A percentile compares a stretch with the other conserved stretches of the same genome.
These are phyloP conservation scores for Penicillium silybi DNA, from an alignment of 495 filamentous ascomycete genomes.

Conservation along the genomic window DNA sequence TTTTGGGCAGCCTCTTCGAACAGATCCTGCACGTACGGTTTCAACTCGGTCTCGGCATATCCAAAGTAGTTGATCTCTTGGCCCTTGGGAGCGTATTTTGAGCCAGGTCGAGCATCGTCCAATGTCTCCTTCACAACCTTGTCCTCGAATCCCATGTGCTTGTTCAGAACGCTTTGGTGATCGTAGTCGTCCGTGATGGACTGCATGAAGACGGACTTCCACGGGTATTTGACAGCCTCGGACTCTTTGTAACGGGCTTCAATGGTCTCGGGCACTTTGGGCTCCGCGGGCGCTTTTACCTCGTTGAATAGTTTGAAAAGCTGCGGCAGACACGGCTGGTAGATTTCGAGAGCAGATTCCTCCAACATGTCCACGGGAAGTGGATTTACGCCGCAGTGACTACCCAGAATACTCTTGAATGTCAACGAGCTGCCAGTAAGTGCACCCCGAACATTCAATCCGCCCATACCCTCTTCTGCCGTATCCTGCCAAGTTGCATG, in stretches of 20 bases:
- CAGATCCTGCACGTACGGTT: conserved; percentile 40
- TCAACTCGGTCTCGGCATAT: conserved; percentile 39
- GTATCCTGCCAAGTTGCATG: conserved; percentile 20
- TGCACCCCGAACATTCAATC: conserved; percentile 41
- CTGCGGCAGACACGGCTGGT: conserved; percentile 46
- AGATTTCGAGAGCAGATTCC: conserved; percentile 38
- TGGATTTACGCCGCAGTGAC: conserved; percentile 43
- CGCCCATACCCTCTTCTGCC: conserved; percentile 30
- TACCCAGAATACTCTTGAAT: conserved; percentile 43
- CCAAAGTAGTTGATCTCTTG: conserved; percentile 45
- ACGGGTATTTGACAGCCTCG: conserved; percentile 20
- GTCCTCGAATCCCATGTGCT: conserved; percentile 38
- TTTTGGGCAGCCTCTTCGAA: conserved; percentile 37
- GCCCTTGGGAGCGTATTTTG: conserved; percentile 31
- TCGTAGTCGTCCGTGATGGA: conserved; percentile 46
- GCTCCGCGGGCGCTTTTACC: conserved; percentile 13
- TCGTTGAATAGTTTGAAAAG: conserved; percentile 42
- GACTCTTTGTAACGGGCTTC: conserved; percentile 6
- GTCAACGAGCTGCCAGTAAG: conserved; percentile 43
- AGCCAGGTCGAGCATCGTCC: conserved; percentile 6
- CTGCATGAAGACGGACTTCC: conserved; percentile 46
- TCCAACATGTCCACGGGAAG: conserved; percentile 45
- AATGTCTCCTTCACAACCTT: conserved; percentile 33
- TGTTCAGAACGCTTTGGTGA: conserved; percentile 32
- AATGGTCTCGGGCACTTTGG: not conserved